Base-by-base conservation (phyloP, 2,329 filamentous ascomycete genomes). In the Colletotrichum phormii region DNA sequence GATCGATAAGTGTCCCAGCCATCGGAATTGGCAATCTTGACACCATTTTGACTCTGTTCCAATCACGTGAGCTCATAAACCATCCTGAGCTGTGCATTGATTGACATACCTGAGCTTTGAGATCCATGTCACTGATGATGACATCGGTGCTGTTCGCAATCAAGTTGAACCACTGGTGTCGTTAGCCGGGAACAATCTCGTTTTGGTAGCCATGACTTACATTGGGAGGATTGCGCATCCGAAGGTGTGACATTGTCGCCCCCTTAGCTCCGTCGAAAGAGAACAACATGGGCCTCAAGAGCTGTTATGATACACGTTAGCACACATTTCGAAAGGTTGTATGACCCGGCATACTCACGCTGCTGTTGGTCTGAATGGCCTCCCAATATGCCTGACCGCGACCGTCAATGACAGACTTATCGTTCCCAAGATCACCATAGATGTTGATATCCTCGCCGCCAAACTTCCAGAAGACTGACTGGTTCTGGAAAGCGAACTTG, bases 81-180 rank as follows among this genome's bases (percentile, higher is more conserved):
- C 4, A 26, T 42, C 4, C 22, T 2, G 24, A 11, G 8, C 6
- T 2, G 49, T 55, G 84, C 0, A 89, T 90, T 5, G 81, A 82
- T 4, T 6, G 42, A 15, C 70, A 13, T 15, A 72, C 65, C 15
- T 60, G 6, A 7, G 70, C 70, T 35, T 66, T 59, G 74, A 94
- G 89, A 71, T 89, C 84, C 77, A 93, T 89, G 49, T 91, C 86
- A 68, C 89, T 88, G 71, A 92, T 89, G 0, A 93, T 81, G 1
- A 94, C 86, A 77, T 93, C 86, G 3, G 86, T 88, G 31, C 89
- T 91, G 77, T 94, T 93, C 37, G 89, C 89, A 18, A 94, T 86
- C 13, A 93, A 85, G 65, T 91, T 90, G 81, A 80, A 81, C 80
- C 80, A 81, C 80, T 80, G 12, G 12, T 24, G 5, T 54, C 18